These are phyloP conservation scores for Candolleomyces efflorescens DNA, from an alignment of 768 basidiomycete species.

Conservation along the genomic window DNA sequence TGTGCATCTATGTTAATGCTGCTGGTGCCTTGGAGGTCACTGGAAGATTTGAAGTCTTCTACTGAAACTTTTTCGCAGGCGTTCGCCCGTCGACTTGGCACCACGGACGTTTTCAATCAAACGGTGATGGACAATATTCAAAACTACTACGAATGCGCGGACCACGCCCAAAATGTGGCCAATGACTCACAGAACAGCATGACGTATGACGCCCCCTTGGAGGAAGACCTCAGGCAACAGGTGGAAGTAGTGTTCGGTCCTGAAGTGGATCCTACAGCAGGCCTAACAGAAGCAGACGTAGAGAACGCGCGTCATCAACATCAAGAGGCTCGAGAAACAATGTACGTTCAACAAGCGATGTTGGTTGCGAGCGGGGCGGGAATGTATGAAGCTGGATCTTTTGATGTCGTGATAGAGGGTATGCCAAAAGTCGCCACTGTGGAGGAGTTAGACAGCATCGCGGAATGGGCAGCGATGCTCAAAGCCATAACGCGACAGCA, in stretches of 20 bases:
- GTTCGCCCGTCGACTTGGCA: constrained; percentile 7
- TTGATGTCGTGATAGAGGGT: background rate
- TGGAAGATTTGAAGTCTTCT: constrained; percentile 21
- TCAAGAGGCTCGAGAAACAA: background rate
- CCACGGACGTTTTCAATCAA: background rate
- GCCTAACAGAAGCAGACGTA: background rate
- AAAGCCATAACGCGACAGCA: background rate
- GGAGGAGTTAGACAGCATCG: background rate
- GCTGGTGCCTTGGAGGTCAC: constrained; percentile 33
- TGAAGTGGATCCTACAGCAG: background rate
- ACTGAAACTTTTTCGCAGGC: constrained; percentile 18
- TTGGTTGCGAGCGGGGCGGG: background rate
- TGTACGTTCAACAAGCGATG: background rate
- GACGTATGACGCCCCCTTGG: background rate
- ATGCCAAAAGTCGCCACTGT: background rate
- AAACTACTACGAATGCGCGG: constrained; percentile 2
- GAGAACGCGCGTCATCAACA: background rate
- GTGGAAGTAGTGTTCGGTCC: background rate
- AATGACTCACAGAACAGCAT: constrained; percentile 9
- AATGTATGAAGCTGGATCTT: background rate
- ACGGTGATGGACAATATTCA: background rate
- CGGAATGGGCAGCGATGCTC: background rate
- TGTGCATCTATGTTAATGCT: constrained; percentile 32
- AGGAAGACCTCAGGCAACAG: background rate
- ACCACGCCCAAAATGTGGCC: constrained; percentile 1